Evolutionary conservation across 2,329 filamentous ascomycete species (phyloP), one percentile per base, ranked within the genome.

Genomic region (Achaetomium macrosporum): DNA sequence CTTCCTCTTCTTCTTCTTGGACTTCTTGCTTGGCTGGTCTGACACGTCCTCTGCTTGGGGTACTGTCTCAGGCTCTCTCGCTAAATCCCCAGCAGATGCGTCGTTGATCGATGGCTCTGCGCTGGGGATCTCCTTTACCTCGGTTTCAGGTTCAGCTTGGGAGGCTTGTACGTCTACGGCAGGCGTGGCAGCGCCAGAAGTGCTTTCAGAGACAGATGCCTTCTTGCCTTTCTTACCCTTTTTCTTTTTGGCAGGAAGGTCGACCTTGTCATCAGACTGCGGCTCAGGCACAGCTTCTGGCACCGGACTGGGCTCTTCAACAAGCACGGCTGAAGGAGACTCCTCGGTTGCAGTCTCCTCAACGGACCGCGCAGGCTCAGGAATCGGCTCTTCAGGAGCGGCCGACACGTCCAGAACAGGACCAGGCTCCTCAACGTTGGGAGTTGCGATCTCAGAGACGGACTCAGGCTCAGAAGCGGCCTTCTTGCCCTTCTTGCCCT

Each of bases 1-100:
- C 58, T 61, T 57, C 56, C 62, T 65, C 57, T 62, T 65, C 55
- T 66, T 43, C 60, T 69, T 69, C 57, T 65, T 66, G 20, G 59
- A 50, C 31, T 57, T 60, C 55, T 63, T 62, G 50, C 52, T 53
- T 12, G 56, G 50, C 16, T 55, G 57, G 9, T 42, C 44, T 42
- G 17, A 31, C 5, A 17, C 35, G 6, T 55, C 50, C 29, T 54
- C 50, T 5, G 48, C 12, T 13, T 42, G 33, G 19, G 16, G 1
- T 46, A 41, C 36, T 13, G 35, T 10, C 25, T 43, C 43, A 13
- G 30, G 17, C 20, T 43, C 48, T 30, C 35, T 36, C 2, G 37
- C 13, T 16, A 29, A 6, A 33, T 41, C 36, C 31, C 13, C 16
- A 12, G 16, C 47, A 29, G 41, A 8, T 11, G 37, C 42, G 4